Evolutionary conservation across 1,139 yeast species (phyloP).

Genomic region (Pichia sp.): DNA sequence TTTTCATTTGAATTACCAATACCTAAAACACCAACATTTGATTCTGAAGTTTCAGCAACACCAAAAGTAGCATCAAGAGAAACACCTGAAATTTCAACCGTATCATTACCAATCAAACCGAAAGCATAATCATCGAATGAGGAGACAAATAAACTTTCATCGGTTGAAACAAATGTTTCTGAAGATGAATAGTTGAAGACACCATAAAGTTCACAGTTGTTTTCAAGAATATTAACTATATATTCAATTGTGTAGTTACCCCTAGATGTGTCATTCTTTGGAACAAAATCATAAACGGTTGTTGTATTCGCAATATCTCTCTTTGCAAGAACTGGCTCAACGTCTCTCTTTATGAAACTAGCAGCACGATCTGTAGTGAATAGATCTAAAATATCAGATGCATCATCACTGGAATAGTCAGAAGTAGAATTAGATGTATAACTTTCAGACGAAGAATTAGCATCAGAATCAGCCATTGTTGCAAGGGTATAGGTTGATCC

Average conservation of each 20-base stretch:
- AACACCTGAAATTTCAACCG: conserved; percentile 35
- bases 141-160: conserved; percentile 31
- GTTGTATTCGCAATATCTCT: conserved; percentile 7
- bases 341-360: conserved; percentile 7
- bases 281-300: background rate
- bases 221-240: background rate
- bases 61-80: conserved; percentile 46
- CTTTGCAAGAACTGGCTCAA: background rate
- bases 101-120: conserved; percentile 33
- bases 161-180: conserved; percentile 38
- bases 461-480: background rate
- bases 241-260: background rate
- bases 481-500: background rate
- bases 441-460: too few relatives aligned
- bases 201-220: conserved; percentile 36
- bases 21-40: conserved; percentile 52
- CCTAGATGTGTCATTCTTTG: background rate
- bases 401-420: conserved; percentile 4
- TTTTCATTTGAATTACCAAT: conserved; percentile 37
- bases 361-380: conserved; percentile 1
- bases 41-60: conserved; percentile 44
- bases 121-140: conserved; percentile 47
- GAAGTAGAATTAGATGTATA: background rate
- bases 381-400: conserved; percentile 5
- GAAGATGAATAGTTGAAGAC: conserved; percentile 44